Evolutionary conservation across 352 stramenopile species (phyloP), one percentile per base, ranked within the genome.

Genomic region (Thraustochytrium striatum): DNA sequence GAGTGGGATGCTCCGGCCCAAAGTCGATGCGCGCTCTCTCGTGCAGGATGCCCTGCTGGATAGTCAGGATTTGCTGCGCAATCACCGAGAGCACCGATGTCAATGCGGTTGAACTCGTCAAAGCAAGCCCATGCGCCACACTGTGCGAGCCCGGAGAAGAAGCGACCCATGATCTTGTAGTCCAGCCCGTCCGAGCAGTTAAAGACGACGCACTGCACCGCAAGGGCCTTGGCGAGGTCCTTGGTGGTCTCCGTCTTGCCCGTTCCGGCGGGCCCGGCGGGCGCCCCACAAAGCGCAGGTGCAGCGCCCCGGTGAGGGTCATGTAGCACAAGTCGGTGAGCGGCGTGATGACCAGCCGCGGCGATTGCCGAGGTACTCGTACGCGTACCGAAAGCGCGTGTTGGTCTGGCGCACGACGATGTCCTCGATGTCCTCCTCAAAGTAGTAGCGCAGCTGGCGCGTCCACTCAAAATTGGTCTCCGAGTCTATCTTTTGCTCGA

Each of bases 271-370:
- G 93, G 93, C 0, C 93, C 93, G 32, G 93, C 93, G 41, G 93
- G 93, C 3, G 93, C 93, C 16, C 93, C 93, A 53, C 93, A 3
- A 97, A 83, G 5, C 91, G 89, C 68, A 97, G 73, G 82, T 97
- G 92, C 16, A 97, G 82, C 0, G 93, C 93, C n/a, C 93, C 92
- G 7, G 93, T 97, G 2, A 97, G 88, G 28, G 93, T 97, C 92
- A 97, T 97, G 88, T 96, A 98, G 82, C 94, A 98, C 16, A 92
- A 91, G 86, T 98, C 94, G 0, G 94, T 98, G 2, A 98, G 82
- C 3, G 94, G 94, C 2, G 94, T 98, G 82, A 98, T 98, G 58
- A 98, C 94, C 0, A 98, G 85, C 8, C 94, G 88, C 61, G 96
- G 96, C 38, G 90, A 78, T 97, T 97, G 11, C 94, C 94, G 19